Evolutionary conservation across 352 stramenopile genomes (phyloP).

Genomic region (Globisporangium ultimum): DNA sequence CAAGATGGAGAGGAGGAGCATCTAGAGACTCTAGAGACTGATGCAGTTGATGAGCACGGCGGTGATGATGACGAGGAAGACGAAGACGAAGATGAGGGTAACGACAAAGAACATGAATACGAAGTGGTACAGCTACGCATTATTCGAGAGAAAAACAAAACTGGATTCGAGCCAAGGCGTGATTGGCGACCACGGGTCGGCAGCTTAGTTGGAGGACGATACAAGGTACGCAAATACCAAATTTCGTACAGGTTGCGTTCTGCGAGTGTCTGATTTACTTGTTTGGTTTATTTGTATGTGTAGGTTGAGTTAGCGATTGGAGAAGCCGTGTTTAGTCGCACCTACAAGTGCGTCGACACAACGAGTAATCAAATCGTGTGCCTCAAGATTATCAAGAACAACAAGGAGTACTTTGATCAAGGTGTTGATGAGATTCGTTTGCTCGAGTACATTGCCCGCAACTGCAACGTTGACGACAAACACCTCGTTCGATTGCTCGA

Average conservation of each 20-base stretch:
- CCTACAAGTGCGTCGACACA: conserved; percentile 74
- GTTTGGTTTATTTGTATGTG: not conserved
- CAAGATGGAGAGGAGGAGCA: conserved; percentile 3
- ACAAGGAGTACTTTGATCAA: conserved; percentile 99
- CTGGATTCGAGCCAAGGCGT: conserved; percentile 75
- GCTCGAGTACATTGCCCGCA: conserved; percentile 62
- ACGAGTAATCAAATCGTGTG: conserved; percentile 86
- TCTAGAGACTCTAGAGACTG: too few species aligned
- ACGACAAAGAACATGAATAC: conserved; percentile 49
- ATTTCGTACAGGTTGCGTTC: not conserved
- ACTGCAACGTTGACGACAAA: conserved; percentile 88
- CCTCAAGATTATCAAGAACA: conserved; percentile 99
- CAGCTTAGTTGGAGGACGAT: conserved; percentile 53
- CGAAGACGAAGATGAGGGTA: conserved; percentile 31
- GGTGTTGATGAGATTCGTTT: conserved; percentile 80
- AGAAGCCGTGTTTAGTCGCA: conserved; percentile 81
- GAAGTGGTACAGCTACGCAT: conserved; percentile 71
- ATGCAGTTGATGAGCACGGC: not conserved
- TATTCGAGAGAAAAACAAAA: conserved; percentile 75
- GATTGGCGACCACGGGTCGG: conserved; percentile 67
- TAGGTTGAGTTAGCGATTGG: conserved; percentile 72
- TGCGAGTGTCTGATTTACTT: conserved; percentile 4
- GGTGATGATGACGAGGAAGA: conserved; percentile 20
- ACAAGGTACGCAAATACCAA: conserved; percentile 34
- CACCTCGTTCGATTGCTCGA: conserved; percentile 94